A percentile compares a stretch with the other conserved stretches of the same genome.
phyloP scores from a whole-genome alignment of 2,329 filamentous ascomycete species.

The Stagonosporopsis cucurbitacearum region DNA sequence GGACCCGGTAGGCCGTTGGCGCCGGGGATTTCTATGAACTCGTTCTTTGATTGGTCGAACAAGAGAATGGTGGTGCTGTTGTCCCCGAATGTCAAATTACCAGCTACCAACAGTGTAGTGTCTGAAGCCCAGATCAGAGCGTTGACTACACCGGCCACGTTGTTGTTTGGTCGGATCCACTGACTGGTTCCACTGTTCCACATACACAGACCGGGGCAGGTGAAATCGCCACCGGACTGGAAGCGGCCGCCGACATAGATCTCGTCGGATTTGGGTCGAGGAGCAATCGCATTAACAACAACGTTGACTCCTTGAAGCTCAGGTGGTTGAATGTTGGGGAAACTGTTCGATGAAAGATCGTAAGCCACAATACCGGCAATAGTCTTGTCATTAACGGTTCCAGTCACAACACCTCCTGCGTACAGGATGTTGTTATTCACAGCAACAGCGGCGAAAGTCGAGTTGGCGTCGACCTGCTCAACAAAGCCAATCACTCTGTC shows the following conservation, averaged over 20 bases:
- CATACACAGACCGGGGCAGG: slow-evolving; percentile 81
- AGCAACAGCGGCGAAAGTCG: slow-evolving; percentile 75
- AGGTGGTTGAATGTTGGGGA: slow-evolving; percentile 73
- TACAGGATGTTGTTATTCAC: slow-evolving; percentile 64
- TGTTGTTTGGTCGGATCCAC: slow-evolving; percentile 81
- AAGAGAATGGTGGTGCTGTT: slow-evolving; percentile 72
- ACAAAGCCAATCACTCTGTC: slow-evolving; percentile 73
- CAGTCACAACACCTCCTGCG: slow-evolving; percentile 81
- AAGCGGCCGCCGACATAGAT: slow-evolving; percentile 90
- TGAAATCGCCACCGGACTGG: slow-evolving; percentile 78
- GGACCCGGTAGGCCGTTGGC: slow-evolving; percentile 77
- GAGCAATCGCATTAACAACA: slow-evolving; percentile 77
- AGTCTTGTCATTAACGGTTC: slow-evolving; percentile 66
- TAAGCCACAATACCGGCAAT: slow-evolving; percentile 82
- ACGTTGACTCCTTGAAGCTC: slow-evolving; percentile 72
- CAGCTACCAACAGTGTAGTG: slow-evolving; percentile 76
- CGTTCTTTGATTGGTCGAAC: slow-evolving; percentile 71
- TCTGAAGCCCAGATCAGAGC: slow-evolving; percentile 78
- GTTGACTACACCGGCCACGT: slow-evolving; percentile 72
- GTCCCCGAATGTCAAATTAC: slow-evolving; percentile 73
- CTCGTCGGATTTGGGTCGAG: slow-evolving; percentile 72
- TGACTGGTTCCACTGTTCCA: slow-evolving; percentile 73
- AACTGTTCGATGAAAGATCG: slow-evolving; percentile 70
- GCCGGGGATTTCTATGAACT: slow-evolving; percentile 69
- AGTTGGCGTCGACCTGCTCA: slow-evolving; percentile 70